These are phyloP conservation scores for Melampsora larici-populina DNA, from an alignment of 1,284 basidiomycete genomes.

Conservation along the genomic window DNA sequence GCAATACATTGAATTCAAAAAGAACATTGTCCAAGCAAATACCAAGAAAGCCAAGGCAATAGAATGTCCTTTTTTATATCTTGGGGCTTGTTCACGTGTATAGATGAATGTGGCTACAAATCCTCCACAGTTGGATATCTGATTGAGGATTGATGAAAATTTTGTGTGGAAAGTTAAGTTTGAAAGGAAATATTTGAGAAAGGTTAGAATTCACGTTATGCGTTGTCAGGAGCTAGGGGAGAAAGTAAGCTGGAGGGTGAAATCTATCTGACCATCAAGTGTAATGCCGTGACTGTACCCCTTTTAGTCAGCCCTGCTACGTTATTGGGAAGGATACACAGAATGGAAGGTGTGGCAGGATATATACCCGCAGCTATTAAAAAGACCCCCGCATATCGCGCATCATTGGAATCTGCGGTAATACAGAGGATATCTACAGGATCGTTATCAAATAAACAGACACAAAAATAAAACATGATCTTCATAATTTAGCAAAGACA, in stretches of 20 bases:
- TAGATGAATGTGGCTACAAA: constrained; percentile 41
- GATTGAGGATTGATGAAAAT: no score
- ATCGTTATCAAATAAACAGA: neutral
- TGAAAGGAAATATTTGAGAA: neutral
- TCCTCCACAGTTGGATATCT: constrained; percentile 37
- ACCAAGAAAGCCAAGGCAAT: constrained; percentile 24
- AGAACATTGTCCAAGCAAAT: constrained; percentile 26
- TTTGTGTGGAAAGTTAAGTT: no score
- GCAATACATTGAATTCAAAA: constrained; percentile 45
- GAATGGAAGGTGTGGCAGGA: constrained; percentile 47
- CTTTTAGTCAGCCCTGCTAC: constrained; percentile 47
- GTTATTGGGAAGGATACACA: constrained; percentile 49
- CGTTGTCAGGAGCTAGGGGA: no score
- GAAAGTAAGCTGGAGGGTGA: neutral
- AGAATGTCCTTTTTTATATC: constrained; percentile 20
- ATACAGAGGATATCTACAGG: constrained; percentile 22
- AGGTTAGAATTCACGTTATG: no score
- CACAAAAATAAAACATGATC: neutral
- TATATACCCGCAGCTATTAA: constrained; percentile 49
- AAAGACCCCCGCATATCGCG: constrained; percentile 49
- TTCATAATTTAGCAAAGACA: no score
- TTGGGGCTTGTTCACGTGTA: constrained; percentile 31
- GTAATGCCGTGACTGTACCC: constrained; percentile 47
- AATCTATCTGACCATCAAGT: constrained; percentile 46
- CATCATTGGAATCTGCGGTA: constrained; percentile 25